phyloP scores from a whole-genome alignment of 1,139 yeast species.

The Schwanniomyces etchellsii region DNA sequence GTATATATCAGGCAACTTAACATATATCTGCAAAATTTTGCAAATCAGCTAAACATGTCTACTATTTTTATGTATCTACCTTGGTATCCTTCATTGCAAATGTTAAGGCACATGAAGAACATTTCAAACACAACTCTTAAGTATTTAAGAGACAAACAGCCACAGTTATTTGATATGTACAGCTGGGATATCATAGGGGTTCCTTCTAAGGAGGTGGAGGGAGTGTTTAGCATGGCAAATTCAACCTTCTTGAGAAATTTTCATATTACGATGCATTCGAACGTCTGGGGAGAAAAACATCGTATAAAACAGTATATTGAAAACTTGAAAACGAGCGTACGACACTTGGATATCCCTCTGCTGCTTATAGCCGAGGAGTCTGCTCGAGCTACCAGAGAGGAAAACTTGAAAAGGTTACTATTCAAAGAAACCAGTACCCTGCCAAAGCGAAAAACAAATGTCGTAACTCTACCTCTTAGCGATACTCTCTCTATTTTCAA shows the following conservation, averaged over 20 bases:
- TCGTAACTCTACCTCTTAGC: slow-evolving; percentile 4
- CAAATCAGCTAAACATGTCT: slow-evolving; percentile 8
- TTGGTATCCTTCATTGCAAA: slow-evolving; percentile 10
- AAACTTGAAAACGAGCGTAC: slow-evolving; percentile 4
- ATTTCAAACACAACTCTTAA: slow-evolving; percentile 4
- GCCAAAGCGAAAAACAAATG: slow-evolving; percentile 2
- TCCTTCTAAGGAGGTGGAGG: slow-evolving; percentile 4
- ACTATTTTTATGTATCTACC: slow-evolving; percentile 9
- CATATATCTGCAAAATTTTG: slow-evolving; percentile 12
- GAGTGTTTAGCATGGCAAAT: slow-evolving; percentile 4
- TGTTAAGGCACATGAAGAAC: slow-evolving; percentile 6
- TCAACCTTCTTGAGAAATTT: slow-evolving; percentile 2
- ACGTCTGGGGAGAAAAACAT: slow-evolving; percentile 6
- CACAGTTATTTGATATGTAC: slow-evolving; percentile 3
- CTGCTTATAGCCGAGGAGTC: slow-evolving; percentile 4
- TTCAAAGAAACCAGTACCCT: slow-evolving; percentile 2
- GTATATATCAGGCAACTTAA: slow-evolving; percentile 4
- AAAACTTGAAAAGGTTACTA: slow-evolving; percentile 5
- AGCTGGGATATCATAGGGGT: slow-evolving; percentile 5
- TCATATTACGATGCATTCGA: slow-evolving; percentile 7
- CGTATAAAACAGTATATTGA: slow-evolving; percentile 5
- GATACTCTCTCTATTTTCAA: slow-evolving; percentile 5
- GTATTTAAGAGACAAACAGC: slow-evolving; percentile 1
- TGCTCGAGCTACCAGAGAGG: slow-evolving; percentile 4
- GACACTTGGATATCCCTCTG: slow-evolving; percentile 3